Conservation (phyloP, 306 rosid genomes). For the Astragalus membranaceus region DNA sequence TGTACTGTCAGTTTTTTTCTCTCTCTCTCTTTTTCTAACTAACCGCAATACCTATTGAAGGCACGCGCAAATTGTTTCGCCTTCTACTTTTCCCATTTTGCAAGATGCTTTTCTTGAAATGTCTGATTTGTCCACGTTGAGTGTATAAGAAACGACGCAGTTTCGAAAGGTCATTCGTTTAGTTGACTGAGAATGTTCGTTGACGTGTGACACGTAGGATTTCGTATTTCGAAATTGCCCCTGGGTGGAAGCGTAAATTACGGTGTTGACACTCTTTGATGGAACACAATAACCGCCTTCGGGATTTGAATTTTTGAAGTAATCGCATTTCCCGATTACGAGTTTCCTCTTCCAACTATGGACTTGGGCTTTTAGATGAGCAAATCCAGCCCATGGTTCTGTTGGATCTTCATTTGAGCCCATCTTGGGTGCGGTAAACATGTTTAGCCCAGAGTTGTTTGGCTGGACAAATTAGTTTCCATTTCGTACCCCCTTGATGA, state of each 20-base stretch:
- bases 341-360: not conserved
- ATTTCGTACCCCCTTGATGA: too few relatives aligned
- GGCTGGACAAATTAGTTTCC: too few relatives aligned
- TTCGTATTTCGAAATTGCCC: not conserved
- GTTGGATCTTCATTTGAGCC: too few relatives aligned
- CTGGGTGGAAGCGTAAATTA: not conserved
- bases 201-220: conserved; percentile 1
- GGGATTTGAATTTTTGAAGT: not conserved
- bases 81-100: not conserved
- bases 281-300: not conserved
- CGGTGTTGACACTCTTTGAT: not conserved
- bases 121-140: not conserved
- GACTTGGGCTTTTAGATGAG: not conserved
- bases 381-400: not conserved
- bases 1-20: not conserved
- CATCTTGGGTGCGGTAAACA: too few relatives aligned
- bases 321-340: not conserved
- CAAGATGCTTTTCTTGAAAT: not conserved
- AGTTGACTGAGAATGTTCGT: conserved; percentile 8
- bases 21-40: not conserved
- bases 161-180: not conserved
- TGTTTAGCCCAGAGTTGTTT: too few relatives aligned
- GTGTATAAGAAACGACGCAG: not conserved
- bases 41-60: conserved; percentile 11
- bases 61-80: conserved; percentile 20